Base-by-base conservation (phyloP, 2,329 filamentous ascomycete species). In the Monilinia fructigena region DNA sequence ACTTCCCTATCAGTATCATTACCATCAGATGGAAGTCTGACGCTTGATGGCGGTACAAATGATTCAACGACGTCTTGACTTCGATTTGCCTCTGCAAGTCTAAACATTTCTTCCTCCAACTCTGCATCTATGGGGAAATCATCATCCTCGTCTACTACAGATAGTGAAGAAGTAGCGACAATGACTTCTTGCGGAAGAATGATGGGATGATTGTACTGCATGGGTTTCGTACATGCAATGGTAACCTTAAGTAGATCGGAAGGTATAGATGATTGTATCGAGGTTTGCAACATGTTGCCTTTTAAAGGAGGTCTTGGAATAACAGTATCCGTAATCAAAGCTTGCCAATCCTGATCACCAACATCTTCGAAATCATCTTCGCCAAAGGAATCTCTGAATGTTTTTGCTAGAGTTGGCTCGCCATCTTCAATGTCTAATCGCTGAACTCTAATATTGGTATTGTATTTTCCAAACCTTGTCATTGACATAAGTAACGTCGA, bases 51-150 rank as follows among this genome's bases (percentile, higher is more conserved):
- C 10, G 69, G 61, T 50, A 69, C 58, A n/a, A 69, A 70, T 3
- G 45, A 71, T 58, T 75, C 71, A 14, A 69, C 40, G 48, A 70
- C 64, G 26, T 35, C 60, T 28, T 8, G 26, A 26, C 2, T 65
- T 53, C 23, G 45, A 5, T 38, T 28, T n/a, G 66, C 63, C 26
- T 68, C 61, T 35, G 69, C 60, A 11, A 75, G 47, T 14, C 69
- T 70, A 23, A 72, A 53, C 68, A 76, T 69, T 64, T 72, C 73
- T 59, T 69, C 70, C 58, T 72, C 70, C 20, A 72, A 67, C 28
- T 67, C 68, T 53, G 73, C 69, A 52, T 73, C 73, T 38, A 75
- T 55, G 28, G 67, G 69, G 55, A 69, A 76, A 45, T 74, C 73
- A 28, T 75, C 73, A 42, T 71, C 70, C 10, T 63, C 50, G 16